Evolutionary conservation across 257 asterid genomes (phyloP), one percentile per base, ranked within the genome.

Genomic region (Salvia hispanica): DNA sequence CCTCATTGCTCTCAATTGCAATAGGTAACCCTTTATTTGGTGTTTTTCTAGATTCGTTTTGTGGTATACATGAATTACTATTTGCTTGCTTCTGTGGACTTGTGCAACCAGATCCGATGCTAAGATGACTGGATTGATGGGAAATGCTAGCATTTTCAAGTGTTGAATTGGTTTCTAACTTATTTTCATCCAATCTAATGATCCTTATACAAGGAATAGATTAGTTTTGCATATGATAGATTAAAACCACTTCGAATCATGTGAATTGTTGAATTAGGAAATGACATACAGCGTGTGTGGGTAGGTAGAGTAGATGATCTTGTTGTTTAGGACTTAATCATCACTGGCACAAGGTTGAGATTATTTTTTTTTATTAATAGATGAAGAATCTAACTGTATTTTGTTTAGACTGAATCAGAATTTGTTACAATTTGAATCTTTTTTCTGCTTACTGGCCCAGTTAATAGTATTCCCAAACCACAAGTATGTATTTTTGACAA

Each of bases 1-100:
- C 52, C 92, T 89, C 64, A 60, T 92, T 58, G 54, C 88, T 59
- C 92, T 92, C 7, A 76, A 73, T 36, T 92, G 98, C 83, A 85
- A 84, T 77, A 89, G 98, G 98, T 91, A 54, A 14, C 18, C 4
- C 58, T 1, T 0, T 4, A 59, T 16, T 43, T 42, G 16, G 13
- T 53, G 13, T 53, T 52, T 40, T 3, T 42, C 3, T 56, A 0
- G 58, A 28, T 61, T 69, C 14, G 37, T 64, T 57, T 15, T 50
- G 31, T 67, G 55, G 31, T 25, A 25, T 25, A 25, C 31, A 25
- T 25, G 31, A 25, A 1, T 25, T 25, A 18, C 21, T 18, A 18
- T 18, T 34, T 1, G 11, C 54, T 4, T 47, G 43, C 28, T 18
- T 55, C 1, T 31, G 55, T 46, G 50, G 21, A 18, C 21, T 18